Conservation (phyloP, 1,284 basidiomycete genomes). For the Rhodotorula sp. region DNA sequence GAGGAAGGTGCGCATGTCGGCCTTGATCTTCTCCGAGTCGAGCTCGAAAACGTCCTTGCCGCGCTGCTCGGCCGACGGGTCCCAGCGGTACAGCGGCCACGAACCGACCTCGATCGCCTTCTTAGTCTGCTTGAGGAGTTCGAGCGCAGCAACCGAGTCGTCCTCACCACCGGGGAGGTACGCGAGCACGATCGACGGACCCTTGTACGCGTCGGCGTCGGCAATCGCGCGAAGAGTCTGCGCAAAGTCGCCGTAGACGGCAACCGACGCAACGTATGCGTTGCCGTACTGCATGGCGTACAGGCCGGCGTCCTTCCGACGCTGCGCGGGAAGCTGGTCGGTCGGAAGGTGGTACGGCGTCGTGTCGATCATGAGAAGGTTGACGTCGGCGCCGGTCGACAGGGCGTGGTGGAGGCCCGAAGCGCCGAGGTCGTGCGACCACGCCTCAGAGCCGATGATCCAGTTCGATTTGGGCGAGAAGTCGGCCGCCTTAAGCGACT, state of each 20-base stretch:
- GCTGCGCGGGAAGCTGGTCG: slow-evolving; percentile 62
- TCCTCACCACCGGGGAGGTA: slow-evolving; percentile 86
- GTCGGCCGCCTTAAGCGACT: slow-evolving; percentile 60
- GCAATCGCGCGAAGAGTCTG: slow-evolving; percentile 90
- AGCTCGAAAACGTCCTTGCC: slow-evolving; percentile 81
- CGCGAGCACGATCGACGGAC: slow-evolving; percentile 89
- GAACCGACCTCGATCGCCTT: slow-evolving; percentile 93
- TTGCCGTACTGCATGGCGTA: slow-evolving; percentile 99
- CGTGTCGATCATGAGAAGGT: slow-evolving; percentile 94
- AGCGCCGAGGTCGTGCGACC: slow-evolving; percentile 96
- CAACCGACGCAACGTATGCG: slow-evolving; percentile 92
- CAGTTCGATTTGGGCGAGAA: slow-evolving; percentile 74
- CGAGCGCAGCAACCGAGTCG: slow-evolving; percentile 71
- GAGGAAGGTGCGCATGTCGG: slow-evolving; percentile 91
- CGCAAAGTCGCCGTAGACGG: slow-evolving; percentile 92
- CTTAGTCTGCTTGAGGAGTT: slow-evolving; percentile 94
- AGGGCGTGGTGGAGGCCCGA: slow-evolving; percentile 94
- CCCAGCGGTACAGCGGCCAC: slow-evolving; percentile 99
- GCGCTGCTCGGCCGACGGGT: slow-evolving; percentile 74
- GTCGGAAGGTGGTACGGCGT: slow-evolving; percentile 72
- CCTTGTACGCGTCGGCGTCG: slow-evolving; percentile 87
- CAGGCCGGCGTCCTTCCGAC: slow-evolving; percentile 78
- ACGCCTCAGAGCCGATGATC: slow-evolving; percentile 97
- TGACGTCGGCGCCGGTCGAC: slow-evolving; percentile 85
- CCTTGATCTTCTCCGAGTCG: slow-evolving; percentile 91